These are phyloP conservation scores for Staphylotrichum tortipilum DNA, from an alignment of 495 filamentous ascomycete species.

Conservation along the genomic window DNA sequence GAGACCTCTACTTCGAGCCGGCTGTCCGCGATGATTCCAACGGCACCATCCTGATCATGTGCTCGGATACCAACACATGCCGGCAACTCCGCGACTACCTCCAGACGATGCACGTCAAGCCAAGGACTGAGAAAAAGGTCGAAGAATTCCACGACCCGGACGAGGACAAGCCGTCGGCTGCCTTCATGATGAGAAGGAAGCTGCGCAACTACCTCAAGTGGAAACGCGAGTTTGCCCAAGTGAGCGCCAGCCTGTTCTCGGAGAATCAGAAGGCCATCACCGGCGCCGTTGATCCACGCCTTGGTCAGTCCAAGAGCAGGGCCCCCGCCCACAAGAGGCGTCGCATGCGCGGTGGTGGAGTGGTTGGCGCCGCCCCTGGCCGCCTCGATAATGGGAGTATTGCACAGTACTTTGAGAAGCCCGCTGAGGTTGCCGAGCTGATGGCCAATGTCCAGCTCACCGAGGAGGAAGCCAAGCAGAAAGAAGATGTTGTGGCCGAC, in stretches of 20 bases:
- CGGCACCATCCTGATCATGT: conserved; percentile 90
- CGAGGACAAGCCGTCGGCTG: conserved; percentile 56
- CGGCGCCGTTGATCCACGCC: conserved; percentile 45
- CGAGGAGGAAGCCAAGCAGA: conserved; percentile 73
- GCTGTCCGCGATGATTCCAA: conserved; percentile 70
- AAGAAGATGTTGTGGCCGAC: conserved; percentile 67
- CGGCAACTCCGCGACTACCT: conserved; percentile 86
- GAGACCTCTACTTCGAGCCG: conserved; percentile 80
- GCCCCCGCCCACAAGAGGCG: conserved; percentile 82
- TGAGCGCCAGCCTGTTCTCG: conserved; percentile 61
- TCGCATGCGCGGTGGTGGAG: conserved; percentile 74
- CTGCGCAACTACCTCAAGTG: conserved; percentile 85
- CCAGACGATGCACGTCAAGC: conserved; percentile 75
- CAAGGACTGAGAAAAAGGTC: conserved; percentile 37
- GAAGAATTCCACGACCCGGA: conserved; percentile 37
- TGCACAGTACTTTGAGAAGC: conserved; percentile 43
- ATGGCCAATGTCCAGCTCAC: conserved; percentile 63
- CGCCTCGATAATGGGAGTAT: conserved; percentile 41
- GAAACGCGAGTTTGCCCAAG: conserved; percentile 82
- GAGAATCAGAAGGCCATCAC: conserved; percentile 75
- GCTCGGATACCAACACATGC: conserved; percentile 78
- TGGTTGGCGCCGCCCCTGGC: conserved; percentile 41
- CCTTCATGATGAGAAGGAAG: conserved; percentile 80
- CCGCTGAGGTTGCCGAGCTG: conserved; percentile 42
- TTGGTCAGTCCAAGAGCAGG: conserved; percentile 32